A percentile compares a stretch with the other conserved stretches of the same genome.
phyloP scores from a whole-genome alignment of 805 yeast genomes.

The Myxozyma mucilagina region DNA sequence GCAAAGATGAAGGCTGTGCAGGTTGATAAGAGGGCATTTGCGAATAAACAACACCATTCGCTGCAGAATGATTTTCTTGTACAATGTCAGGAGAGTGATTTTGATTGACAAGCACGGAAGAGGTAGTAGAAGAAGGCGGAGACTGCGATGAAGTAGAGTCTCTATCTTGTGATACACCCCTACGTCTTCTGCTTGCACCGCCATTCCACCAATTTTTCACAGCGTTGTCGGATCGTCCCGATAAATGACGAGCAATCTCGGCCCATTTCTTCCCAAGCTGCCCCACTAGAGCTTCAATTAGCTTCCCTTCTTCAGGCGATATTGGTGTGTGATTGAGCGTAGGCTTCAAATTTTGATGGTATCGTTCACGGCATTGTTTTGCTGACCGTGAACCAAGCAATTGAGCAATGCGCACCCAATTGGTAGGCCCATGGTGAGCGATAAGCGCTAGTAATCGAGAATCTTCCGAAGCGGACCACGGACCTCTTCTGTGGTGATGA shows the following conservation, averaged over 20 bases:
- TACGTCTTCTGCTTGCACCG: slow-evolving; percentile 78
- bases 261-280: slow-evolving; percentile 92
- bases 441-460: slow-evolving; percentile 68
- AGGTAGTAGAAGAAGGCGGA: slow-evolving; percentile 1
- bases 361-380: slow-evolving; percentile 87
- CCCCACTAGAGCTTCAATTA: slow-evolving; percentile 75
- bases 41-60: background rate
- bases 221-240: slow-evolving; percentile 84
- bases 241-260: slow-evolving; percentile 79
- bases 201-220: slow-evolving; percentile 94
- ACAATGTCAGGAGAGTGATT: background rate
- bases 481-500: slow-evolving; percentile 50
- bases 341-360: slow-evolving; percentile 89
- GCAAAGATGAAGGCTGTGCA: slow-evolving; percentile 1
- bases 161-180: slow-evolving; percentile 11
- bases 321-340: slow-evolving; percentile 78
- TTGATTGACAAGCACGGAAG: background rate
- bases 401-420: slow-evolving; percentile 86
- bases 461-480: slow-evolving; percentile 90
- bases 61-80: background rate
- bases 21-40: background rate
- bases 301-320: slow-evolving; percentile 76
- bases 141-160: background rate
- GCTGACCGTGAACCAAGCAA: slow-evolving; percentile 76
- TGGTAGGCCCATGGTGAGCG: slow-evolving; percentile 69